Evolutionary conservation across 306 rosid species (phyloP).

Genomic region (Gleditsia sinensis): DNA sequence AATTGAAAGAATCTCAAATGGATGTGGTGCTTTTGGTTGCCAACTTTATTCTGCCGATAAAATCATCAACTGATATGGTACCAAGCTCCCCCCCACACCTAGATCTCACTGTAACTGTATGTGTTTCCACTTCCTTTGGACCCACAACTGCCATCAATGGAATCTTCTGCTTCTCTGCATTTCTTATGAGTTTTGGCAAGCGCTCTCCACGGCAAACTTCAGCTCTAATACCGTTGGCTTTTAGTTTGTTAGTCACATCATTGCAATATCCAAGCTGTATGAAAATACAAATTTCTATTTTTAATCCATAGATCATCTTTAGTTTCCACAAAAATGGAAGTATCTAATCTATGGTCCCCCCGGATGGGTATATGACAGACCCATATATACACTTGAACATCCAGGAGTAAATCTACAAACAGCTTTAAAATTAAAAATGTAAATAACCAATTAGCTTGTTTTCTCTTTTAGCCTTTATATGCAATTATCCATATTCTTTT

Average conservation of each 20-base stretch:
- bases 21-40: conserved; percentile 55
- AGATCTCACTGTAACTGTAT: conserved; percentile 77
- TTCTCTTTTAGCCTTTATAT: neutral
- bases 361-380: neutral
- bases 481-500: too few relatives aligned
- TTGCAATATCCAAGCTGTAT: conserved; percentile 78
- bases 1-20: conserved; percentile 42
- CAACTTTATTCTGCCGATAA: conserved; percentile 64
- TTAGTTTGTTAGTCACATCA: conserved; percentile 63
- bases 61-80: conserved; percentile 74
- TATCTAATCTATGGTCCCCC: neutral
- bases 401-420: neutral
- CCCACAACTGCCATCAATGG: conserved; percentile 99
- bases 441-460: conserved; percentile 8
- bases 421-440: neutral
- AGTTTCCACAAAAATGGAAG: neutral
- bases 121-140: conserved; percentile 77
- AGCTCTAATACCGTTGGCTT: conserved; percentile 65
- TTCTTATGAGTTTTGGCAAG: conserved; percentile 89
- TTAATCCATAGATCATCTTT: neutral
- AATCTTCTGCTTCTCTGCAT: conserved; percentile 86
- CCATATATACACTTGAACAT: conserved; percentile 5
- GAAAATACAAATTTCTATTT: conserved; percentile 26
- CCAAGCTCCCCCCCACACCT: conserved; percentile 91
- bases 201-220: conserved; percentile 92